Base-by-base conservation (phyloP, 495 filamentous ascomycete genomes). In the Choiromyces venosus region DNA sequence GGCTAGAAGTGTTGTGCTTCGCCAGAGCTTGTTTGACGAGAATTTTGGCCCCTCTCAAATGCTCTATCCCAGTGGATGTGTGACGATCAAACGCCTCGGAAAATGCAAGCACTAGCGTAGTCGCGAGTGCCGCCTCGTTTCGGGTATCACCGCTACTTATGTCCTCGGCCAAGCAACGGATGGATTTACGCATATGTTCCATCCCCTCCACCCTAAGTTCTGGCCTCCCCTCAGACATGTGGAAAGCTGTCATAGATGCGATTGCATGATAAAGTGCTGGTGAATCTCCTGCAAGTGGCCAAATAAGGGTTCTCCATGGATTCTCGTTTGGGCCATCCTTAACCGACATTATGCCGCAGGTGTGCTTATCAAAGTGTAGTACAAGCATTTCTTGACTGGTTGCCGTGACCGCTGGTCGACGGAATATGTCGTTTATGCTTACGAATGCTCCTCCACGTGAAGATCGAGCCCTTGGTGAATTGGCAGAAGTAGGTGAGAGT, bases 51-150 rank as follows among this genome's bases (percentile, higher is more conserved):
- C 90, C 91, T 64, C 87, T 87, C 66, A 94, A 85, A 82, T 93
- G 91, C 74, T 89, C 84, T 65, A 91, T 91, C 18, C 91, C 92
- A 25, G 90, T 92, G n/a, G 86, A 87, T 66, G 88, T 92, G 70
- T 92, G 87, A 70, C 88, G 87, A 76, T 93, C 91, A 90, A 91
- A 94, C 0, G 89, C 90, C 76, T 94, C 91, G 4, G 90, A 88
- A 80, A 93, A 93, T 10, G 90, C 91, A 19, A 94, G 83, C 0
- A 88, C 89, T 19, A 94, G 83, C 4, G 90, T 91, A 25, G 91
- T 93, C 8, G 91, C 91, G 65, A 94, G 82, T 9, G 91, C 90
- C 18, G 88, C 87, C 73, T 93, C 90, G 7, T 82, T 79, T 39
- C 86, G 84, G 87, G 92, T 91, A 61, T 85, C 85, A 67, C 85